Evolutionary conservation across 2,329 filamentous ascomycete genomes (phyloP).

Genomic region (Teratosphaeriaceae sp.): DNA sequence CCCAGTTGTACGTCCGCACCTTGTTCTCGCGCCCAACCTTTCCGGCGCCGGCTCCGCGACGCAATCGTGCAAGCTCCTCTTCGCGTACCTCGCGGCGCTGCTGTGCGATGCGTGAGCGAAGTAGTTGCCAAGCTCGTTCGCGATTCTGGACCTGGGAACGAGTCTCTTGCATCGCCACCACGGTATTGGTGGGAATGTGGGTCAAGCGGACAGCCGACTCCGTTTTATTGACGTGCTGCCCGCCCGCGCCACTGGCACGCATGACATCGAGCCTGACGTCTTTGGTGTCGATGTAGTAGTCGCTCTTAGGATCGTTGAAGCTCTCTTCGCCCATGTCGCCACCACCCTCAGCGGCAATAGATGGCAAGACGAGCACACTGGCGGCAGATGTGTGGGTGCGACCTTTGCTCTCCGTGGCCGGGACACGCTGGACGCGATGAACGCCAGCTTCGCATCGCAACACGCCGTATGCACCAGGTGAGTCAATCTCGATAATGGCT

Average conservation of each 20-base stretch:
- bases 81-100: slow-evolving; percentile 74
- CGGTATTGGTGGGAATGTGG: slow-evolving; percentile 77
- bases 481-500: slow-evolving; percentile 77
- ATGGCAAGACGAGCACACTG: slow-evolving; percentile 85
- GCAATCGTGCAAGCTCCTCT: slow-evolving; percentile 65
- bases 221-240: slow-evolving; percentile 97
- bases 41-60: slow-evolving; percentile 70
- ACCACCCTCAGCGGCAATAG: slow-evolving; percentile 55
- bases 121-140: slow-evolving; percentile 75
- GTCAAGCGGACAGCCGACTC: slow-evolving; percentile 93
- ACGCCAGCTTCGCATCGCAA: slow-evolving; percentile 88
- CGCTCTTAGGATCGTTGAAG: slow-evolving; percentile 76
- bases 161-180: slow-evolving; percentile 87
- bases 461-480: slow-evolving; percentile 68
- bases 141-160: slow-evolving; percentile 87
- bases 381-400: slow-evolving; percentile 91
- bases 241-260: slow-evolving; percentile 84
- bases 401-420: slow-evolving; percentile 83
- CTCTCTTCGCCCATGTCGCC: slow-evolving; percentile 49
- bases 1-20: slow-evolving; percentile 83
- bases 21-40: slow-evolving; percentile 88
- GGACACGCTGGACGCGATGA: slow-evolving; percentile 89
- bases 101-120: slow-evolving; percentile 77
- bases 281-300: slow-evolving; percentile 80
- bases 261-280: slow-evolving; percentile 85